Base-by-base conservation (phyloP, 208 protist genomes). In the Wallacemonas sp. region DNA sequence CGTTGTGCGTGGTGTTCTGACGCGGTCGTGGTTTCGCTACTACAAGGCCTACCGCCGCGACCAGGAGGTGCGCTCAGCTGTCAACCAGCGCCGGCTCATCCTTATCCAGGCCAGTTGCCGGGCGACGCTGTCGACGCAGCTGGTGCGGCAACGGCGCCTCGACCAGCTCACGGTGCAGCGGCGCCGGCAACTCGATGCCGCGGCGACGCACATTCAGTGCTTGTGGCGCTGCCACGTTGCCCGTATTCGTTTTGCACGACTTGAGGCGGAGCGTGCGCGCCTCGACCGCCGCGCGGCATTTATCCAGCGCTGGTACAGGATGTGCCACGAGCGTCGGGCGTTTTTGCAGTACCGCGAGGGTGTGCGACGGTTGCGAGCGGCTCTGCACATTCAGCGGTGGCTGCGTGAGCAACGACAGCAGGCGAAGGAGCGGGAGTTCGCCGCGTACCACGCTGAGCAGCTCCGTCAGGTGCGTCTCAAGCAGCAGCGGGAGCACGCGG, bases 21-120 rank as follows among this genome's bases (percentile, higher is more conserved):
- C 91, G 19, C 84, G 91, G 6, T 84, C 87, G 39, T 94, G 88
- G 88, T 91, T 92, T 63, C 52, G 73, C 10, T 91, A 93, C 79
- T 91, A 91, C 71, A 83, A 83, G 24, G 77, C 67, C n/a, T 86
- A 88, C 61, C 79, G 81, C 22, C 82, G 83, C 33, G 71, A 93
- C 32, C 79, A 91, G 71, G 77, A 85, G 37, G 68, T 92, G 52
- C 78, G 75, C 36, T 86, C 79, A 3, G 85, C 87, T 21, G 82
- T 68, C 37, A 92, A 74, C 66, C 77, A 87, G 71, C 76, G 75
- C 30, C 58, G 58, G 36, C 62, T 93, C 39, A 69, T 69, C 10
- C n/a, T 86, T 38, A 80, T 96, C 9, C 90, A 96, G 66, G 60
- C 73, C 46, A 74, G 68, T 30, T 77, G 75, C 21, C 65, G 87